phyloP scores from a whole-genome alignment of 208 protist genomes.

The Strigomonas galati region DNA sequence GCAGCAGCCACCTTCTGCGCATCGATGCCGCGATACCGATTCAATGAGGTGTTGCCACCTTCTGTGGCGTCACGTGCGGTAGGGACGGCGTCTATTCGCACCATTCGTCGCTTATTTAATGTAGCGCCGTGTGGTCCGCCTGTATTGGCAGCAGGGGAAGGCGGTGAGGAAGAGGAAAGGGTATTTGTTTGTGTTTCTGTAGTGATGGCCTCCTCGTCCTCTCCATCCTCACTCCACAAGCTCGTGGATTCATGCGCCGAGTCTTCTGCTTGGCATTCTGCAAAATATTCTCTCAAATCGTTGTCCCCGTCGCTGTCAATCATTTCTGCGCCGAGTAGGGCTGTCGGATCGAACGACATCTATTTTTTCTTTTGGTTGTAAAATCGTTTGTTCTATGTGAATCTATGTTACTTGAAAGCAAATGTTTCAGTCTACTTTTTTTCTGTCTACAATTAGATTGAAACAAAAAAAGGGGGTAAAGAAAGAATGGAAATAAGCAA shows the following conservation, averaged over 20 bases:
- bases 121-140: too few relatives aligned
- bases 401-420: too few relatives aligned
- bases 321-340: not conserved
- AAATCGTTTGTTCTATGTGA: not conserved
- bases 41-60: not conserved
- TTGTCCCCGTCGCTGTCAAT: too few relatives aligned
- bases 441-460: not conserved
- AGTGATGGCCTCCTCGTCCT: not conserved
- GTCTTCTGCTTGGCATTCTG: not conserved
- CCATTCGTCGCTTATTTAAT: not conserved
- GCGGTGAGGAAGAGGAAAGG: not conserved
- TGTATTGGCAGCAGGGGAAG: not conserved
- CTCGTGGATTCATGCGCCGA: not conserved
- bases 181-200: not conserved
- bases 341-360: not conserved
- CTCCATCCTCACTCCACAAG: not conserved
- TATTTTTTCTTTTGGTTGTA: not conserved
- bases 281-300: not conserved
- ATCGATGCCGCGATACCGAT: not conserved
- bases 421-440: not conserved
- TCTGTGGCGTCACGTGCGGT: not conserved
- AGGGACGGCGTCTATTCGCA: not conserved
- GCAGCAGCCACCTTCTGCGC: not conserved
- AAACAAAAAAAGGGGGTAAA: not conserved
- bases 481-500: conserved; percentile 5